These are phyloP conservation scores for Pseudonitzschia multiseries DNA, from an alignment of 108 stramenopile genomes.

Conservation along the genomic window DNA sequence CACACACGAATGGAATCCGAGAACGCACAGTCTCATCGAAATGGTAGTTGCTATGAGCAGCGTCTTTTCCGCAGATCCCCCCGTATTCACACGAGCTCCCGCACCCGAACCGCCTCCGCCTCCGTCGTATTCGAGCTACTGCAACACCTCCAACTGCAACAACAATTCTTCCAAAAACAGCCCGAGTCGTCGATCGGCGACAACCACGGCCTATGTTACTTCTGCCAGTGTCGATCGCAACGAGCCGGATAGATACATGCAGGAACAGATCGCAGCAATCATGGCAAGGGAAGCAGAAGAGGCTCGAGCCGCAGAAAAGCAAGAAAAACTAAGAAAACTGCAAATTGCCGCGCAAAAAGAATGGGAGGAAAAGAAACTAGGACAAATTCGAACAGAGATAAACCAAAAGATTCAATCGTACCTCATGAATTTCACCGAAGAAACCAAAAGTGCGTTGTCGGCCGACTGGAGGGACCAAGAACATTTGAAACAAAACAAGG, in stretches of 20 bases:
- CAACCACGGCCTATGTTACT: too few species aligned
- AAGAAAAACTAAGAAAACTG: conserved; percentile 36
- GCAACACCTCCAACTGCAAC: neutral
- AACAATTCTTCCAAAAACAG: neutral
- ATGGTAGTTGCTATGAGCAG: conserved; percentile 79
- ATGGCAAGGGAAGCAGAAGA: conserved; percentile 54
- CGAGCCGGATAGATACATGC: conserved; percentile 33
- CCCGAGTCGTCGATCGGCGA: too few species aligned
- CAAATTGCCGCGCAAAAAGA: conserved; percentile 33
- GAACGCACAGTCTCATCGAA: conserved; percentile 72
- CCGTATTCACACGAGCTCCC: conserved; percentile 77
- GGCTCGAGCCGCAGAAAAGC: conserved; percentile 39
- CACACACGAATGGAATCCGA: conserved; percentile 85
- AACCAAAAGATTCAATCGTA: conserved; percentile 46
- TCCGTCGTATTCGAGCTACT: conserved; percentile 23
- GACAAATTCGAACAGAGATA: conserved; percentile 38
- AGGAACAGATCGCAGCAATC: conserved; percentile 35
- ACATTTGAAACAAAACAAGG: conserved; percentile 28
- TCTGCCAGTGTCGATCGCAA: too few species aligned
- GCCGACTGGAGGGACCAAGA: conserved; percentile 60
- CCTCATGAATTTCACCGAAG: conserved; percentile 31
- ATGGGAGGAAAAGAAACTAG: conserved; percentile 47
- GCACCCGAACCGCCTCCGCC: conserved; percentile 34
- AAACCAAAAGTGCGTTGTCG: conserved; percentile 39
- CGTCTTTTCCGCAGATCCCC: conserved; percentile 93